phyloP scores from a whole-genome alignment of 345 rosid genomes.

The Arabidopsis suecica region DNA sequence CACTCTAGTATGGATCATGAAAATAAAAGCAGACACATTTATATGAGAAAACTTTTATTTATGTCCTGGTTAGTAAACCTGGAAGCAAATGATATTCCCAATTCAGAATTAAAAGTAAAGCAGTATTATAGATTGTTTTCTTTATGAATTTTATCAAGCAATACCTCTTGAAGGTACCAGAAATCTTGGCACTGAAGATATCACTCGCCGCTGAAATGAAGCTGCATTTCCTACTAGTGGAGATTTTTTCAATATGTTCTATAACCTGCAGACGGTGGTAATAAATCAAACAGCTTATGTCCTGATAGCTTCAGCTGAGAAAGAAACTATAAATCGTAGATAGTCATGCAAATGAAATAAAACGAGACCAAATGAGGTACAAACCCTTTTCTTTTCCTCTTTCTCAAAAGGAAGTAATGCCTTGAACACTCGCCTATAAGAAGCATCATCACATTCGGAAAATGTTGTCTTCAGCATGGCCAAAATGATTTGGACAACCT shows the following conservation, averaged over 20 bases:
- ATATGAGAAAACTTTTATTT: not conserved
- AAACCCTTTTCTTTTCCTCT: constrained; percentile 85
- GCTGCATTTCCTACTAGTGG: constrained; percentile 69
- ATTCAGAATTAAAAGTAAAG: not conserved
- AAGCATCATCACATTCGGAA: constrained; percentile 74
- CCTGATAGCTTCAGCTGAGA: constrained; percentile 25
- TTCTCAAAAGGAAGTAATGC: constrained; percentile 84
- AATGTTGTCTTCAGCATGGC: constrained; percentile 83
- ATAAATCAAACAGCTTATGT: constrained; percentile 6
- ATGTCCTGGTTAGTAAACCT: constrained; percentile 10
- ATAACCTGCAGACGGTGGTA: constrained; percentile 54
- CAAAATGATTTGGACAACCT: constrained; percentile 81
- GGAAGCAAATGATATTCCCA: constrained; percentile 1
- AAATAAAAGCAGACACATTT: constrained; percentile 14
- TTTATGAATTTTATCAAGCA: constrained; percentile 33
- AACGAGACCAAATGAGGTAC: not conserved
- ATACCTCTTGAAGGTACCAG: constrained; percentile 97
- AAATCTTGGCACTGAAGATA: constrained; percentile 87
- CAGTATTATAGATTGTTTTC: not conserved
- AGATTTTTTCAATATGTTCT: constrained; percentile 79
- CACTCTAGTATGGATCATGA: constrained; percentile 23
- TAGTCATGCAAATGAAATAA: constrained; percentile 30
- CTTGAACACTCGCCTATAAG: constrained; percentile 87
- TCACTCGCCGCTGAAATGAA: constrained; percentile 80
- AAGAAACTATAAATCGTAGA: not conserved